Base-by-base conservation (phyloP, 1,139 yeast genomes). In the Entelexis sorbosivorans region DNA sequence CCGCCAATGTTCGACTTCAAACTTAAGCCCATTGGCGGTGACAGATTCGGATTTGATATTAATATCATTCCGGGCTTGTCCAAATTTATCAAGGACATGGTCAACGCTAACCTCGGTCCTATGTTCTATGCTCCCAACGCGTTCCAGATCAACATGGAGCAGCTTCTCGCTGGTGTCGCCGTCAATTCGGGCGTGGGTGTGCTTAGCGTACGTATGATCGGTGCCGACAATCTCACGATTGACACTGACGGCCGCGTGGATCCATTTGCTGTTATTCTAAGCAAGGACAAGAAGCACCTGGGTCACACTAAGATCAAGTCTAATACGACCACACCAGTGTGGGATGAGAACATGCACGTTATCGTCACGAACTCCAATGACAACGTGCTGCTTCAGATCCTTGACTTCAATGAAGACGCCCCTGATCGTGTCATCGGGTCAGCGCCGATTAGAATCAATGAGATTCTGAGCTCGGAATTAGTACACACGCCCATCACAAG, bases 131-230 rank as follows among this genome's bases (percentile, higher is more conserved):
- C 84, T 46, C 98, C 98, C 28, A 80, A 91, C 60, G 86, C 96
- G 3, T 85, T 87, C 73, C 95, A 91, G 70, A 72, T 91, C 64
- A 91, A 91, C 63, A 76, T 91, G 47, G 95, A 93, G 64, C 96
- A 88, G 69, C 73, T 91, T 64, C 69, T 91, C 61, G 83, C 95
- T 26, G 96, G 96, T 63, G 78, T 86, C 53, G 82, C 85, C 42
- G 69, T 79, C 53, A 82, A 82, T 61, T 79, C 93, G 24, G 83
- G 97, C 11, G 75, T 87, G 60, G 98, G 98, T 69, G 86, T 91
- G 28, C 70, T 89, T 59, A 82, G 82, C 44, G 69, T 91, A 49
- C 78, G 76, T 35, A 73, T 83, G 35, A 78, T 79, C 61, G 71
- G 76, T 44, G 96, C 94, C 24, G 74, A 73, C 58, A 78, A 76